Evolutionary conservation across 164 flowering plant species (phyloP).

Genomic region (Vitis rupestris): DNA sequence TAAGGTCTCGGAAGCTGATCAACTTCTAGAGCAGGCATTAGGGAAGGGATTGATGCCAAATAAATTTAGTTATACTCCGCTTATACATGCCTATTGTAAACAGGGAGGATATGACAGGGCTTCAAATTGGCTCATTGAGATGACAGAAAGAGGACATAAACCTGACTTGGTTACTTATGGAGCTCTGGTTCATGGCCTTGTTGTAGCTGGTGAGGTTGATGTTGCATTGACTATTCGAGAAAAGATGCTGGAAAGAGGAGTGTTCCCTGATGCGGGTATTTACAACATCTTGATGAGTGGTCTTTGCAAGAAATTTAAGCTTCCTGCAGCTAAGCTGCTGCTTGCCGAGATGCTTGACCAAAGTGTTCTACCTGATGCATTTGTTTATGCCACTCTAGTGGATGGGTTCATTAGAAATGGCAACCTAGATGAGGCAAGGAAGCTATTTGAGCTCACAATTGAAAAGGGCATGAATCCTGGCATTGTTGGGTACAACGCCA

Average conservation of each 20-base stretch:
- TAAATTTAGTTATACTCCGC: constrained; percentile 63
- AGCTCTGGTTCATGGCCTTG: constrained; percentile 71
- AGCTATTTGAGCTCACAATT: constrained; percentile 44
- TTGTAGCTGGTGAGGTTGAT: constrained; percentile 58
- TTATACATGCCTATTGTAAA: constrained; percentile 48
- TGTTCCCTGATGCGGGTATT: constrained; percentile 64
- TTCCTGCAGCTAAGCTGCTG: constrained; percentile 51
- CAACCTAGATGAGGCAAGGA: constrained; percentile 57
- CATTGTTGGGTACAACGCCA: constrained; percentile 62
- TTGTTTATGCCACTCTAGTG: constrained; percentile 60
- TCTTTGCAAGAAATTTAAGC: constrained; percentile 63
- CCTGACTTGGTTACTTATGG: constrained; percentile 71
- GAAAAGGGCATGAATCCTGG: constrained; percentile 49
- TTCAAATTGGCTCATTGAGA: constrained; percentile 46
- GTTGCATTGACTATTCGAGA: constrained; percentile 51
- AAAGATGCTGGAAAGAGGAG: constrained; percentile 58
- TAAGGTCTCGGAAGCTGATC: constrained; percentile 54
- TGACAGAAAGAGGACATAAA: constrained; percentile 53
- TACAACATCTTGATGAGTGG: constrained; percentile 78
- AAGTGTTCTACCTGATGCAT: constrained; percentile 55
- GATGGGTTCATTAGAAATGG: constrained; percentile 69
- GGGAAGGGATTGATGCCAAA: constrained; percentile 51
- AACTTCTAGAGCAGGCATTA: constrained; percentile 40
- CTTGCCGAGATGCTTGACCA: constrained; percentile 68
- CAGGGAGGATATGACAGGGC: constrained; percentile 43